A percentile compares a stretch with the other conserved stretches of the same genome.
Evolutionary conservation across 176 grass and related monocot genomes (phyloP).

Genomic region (Hsuehochloa calcarea): DNA sequence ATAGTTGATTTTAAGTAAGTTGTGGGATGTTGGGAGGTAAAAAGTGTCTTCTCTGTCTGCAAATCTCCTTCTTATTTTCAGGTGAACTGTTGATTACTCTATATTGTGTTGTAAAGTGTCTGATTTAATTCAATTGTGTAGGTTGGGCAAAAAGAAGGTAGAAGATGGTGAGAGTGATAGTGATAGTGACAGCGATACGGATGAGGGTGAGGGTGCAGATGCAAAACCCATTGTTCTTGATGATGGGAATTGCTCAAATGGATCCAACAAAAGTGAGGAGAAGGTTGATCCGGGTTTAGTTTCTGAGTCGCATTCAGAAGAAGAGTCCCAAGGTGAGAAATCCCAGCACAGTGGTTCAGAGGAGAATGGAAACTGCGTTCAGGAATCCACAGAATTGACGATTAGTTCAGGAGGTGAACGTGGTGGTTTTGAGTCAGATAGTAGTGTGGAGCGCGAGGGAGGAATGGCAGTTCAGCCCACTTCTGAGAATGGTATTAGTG

Average conservation of each 20-base stretch:
- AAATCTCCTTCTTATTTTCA: background rate
- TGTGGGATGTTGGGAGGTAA: background rate
- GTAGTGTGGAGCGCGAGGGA: slow-evolving; percentile 31
- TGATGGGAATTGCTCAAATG: slow-evolving; percentile 56
- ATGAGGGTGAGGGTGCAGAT: slow-evolving; percentile 44
- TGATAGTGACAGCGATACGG: slow-evolving; percentile 55
- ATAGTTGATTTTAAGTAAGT: slow-evolving; percentile 2
- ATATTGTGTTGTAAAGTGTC: slow-evolving; percentile 5
- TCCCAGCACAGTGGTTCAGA: slow-evolving; percentile 50
- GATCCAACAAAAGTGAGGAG: slow-evolving; percentile 48
- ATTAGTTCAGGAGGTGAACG: slow-evolving; percentile 34
- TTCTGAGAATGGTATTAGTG: slow-evolving; percentile 27
- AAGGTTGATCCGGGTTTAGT: slow-evolving; percentile 37
- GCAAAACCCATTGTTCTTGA: slow-evolving; percentile 62
- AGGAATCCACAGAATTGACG: slow-evolving; percentile 15
- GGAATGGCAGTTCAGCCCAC: slow-evolving; percentile 22
- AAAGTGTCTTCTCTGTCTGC: background rate
- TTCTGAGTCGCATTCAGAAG: slow-evolving; percentile 56
- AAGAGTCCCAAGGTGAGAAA: slow-evolving; percentile 59
- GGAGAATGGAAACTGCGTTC: slow-evolving; percentile 32
- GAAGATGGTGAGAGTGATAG: slow-evolving; percentile 62
- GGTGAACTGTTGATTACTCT: background rate
- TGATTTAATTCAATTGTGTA: slow-evolving; percentile 37
- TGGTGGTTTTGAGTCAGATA: slow-evolving; percentile 42
- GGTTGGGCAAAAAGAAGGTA: slow-evolving; percentile 89